Evolutionary conservation across 805 yeast species (phyloP), one percentile per base, ranked within the genome.

Genomic region (Wickerhamiella kurtzmanii): DNA sequence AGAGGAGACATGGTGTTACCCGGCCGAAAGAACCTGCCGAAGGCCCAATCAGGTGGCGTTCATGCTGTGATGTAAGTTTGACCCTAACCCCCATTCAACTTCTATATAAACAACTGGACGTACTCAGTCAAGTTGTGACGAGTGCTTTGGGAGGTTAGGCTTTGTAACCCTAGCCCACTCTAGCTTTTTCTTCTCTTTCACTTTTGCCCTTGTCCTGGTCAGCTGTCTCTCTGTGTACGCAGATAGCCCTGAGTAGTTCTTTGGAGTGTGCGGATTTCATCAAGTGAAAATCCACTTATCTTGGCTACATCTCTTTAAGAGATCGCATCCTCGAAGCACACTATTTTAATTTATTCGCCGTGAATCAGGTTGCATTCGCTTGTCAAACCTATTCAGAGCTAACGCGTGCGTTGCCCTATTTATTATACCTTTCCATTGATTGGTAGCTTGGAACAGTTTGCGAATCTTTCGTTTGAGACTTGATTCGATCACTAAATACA

Each of bases 351-450:
- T 46, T 44, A 43, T 38, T 44, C n/a, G 20, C 22, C n/a, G 46
- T 43, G 35, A 22, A 13, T 18, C 44, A 52, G 56, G 56, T 52
- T 51, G 39, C 56, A 53, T 53, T 53, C 38, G 43, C 37, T 53
- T 53, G 56, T 37, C 41, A 38, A 42, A 52, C 56, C 56, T 53
- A 48, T 5, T 21, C 11, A 25, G 16, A 39, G 25, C 35, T 16
- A 22, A 17, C 32, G 32, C 32, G 32, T 25, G 11, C 32, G 32
- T 38, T 20, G n/a, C 15, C 9, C 18, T 38, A 13, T 25, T 6
- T 20, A 20, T 37, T 5, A 42, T 41, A n/a, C 11, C 21, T n/a
- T n/a, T n/a, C n/a, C n/a, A 35, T 15, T 35, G 16, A 35, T 35
- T 35, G 15, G n/a, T n/a, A n/a, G n/a, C n/a, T n/a, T n/a, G n/a